Base-by-base conservation (phyloP, 306 rosid genomes). In the Biancaea sappan region DNA sequence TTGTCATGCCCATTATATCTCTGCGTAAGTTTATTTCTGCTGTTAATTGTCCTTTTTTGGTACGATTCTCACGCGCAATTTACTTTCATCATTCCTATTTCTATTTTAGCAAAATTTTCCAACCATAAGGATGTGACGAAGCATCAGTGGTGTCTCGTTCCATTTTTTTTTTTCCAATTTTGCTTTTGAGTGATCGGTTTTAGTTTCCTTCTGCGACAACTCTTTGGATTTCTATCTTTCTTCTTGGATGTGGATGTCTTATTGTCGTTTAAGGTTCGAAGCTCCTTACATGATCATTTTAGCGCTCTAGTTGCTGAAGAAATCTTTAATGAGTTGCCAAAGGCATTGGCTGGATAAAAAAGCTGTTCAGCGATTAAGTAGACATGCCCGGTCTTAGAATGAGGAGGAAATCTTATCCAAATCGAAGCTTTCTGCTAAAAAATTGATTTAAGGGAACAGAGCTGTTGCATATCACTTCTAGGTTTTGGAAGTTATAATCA, bases 1-100 rank as follows among this genome's bases (percentile, higher is more conserved):
- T 64, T 92, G 91, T 80, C 85, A 84, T 83, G 86, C 98, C 63
- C 79, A 92, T 86, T 92, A 85, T 82, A 85, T 92, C 75, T 84
- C 91, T 3, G 94, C 91, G 97, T 94, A 76, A 84, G 91, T 75
- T 66, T 50, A 29, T 19, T 53, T 25, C 28, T 68, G 18, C 43
- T 19, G 19, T 24, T 3, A 4, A 34, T 8, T 25, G 47, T 34
- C 9, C 7, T 56, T 14, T 72, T 76, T 48, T 38, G 21, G 69
- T 60, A 34, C n/a, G 16, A 32, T 21, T 60, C 38, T 60, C 28
- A 3, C 16, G 66, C 41, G 66, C 43, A 19, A 59, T 21, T 32
- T 59, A 21, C 8, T 77, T 75, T 28, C 15, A 40, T 47, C 44
- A 18, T 69, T 28, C 4, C 32, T n/a, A 8, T 70, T 50, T 77